Evolutionary conservation across 2,329 filamentous ascomycete species (phyloP).

Genomic region (Exophiala oligosperma): DNA sequence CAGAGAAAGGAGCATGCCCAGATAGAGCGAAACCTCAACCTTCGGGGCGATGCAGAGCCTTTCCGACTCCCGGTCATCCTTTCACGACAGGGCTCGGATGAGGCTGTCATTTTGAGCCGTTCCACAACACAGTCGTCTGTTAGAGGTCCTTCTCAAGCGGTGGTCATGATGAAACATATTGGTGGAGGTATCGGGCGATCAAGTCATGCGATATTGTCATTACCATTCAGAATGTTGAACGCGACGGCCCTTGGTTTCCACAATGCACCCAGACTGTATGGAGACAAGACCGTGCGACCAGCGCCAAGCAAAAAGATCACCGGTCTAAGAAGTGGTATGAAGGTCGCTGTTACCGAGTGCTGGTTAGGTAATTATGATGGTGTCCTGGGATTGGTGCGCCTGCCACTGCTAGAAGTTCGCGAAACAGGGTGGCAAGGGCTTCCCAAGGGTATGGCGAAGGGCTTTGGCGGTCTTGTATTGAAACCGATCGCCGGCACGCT

Average conservation of each 20-base stretch:
- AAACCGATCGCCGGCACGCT: constrained; percentile 47
- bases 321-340: constrained; percentile 47
- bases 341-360: constrained; percentile 48
- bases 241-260: constrained; percentile 55
- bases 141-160: constrained; percentile 3
- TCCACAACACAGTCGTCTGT: constrained; percentile 14
- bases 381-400: constrained; percentile 44
- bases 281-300: constrained; percentile 50
- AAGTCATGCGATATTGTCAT: constrained; percentile 24
- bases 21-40: constrained; percentile 13
- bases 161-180: constrained; percentile 25
- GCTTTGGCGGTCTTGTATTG: constrained; percentile 46
- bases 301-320: constrained; percentile 40
- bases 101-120: neutral
- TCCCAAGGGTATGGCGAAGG: constrained; percentile 46
- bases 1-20: constrained; percentile 14
- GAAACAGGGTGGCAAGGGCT: constrained; percentile 44
- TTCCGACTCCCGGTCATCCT: constrained; percentile 8
- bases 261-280: constrained; percentile 55
- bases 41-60: constrained; percentile 28
- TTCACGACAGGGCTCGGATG: neutral
- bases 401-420: constrained; percentile 45
- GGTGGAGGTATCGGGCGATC: constrained; percentile 28
- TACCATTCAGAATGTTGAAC: constrained; percentile 51
- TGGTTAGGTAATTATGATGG: constrained; percentile 47